Conservation (phyloP, 2,329 filamentous ascomycete genomes). For the Xylariales sp. region DNA sequence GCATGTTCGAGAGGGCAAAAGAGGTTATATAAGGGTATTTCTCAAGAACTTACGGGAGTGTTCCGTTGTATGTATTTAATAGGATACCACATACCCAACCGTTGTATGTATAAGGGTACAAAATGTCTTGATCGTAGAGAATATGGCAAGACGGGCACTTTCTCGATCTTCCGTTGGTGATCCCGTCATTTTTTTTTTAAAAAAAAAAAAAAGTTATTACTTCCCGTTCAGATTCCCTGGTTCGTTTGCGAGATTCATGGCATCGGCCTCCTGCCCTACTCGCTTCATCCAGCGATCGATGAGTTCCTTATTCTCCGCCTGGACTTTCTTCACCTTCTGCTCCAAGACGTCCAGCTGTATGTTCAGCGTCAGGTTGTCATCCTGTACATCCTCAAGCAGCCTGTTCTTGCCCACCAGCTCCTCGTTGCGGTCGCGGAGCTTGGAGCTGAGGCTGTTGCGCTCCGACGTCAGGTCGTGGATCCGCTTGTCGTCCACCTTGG, state of each 20-base stretch:
- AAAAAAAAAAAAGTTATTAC: no score
- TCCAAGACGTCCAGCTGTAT: slow-evolving; percentile 85
- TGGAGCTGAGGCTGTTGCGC: slow-evolving; percentile 55
- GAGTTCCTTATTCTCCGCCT: slow-evolving; percentile 81
- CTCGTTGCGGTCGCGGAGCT: slow-evolving; percentile 76
- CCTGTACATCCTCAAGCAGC: slow-evolving; percentile 82
- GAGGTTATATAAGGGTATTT: background rate
- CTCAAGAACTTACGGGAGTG: slow-evolving; percentile 4
- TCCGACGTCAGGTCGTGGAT: slow-evolving; percentile 61
- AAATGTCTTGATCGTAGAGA: background rate
- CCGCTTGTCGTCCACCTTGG: slow-evolving; percentile 53
- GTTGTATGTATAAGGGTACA: background rate
- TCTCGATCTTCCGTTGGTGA: background rate
- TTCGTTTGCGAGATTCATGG: slow-evolving; percentile 70
- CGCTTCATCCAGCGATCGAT: slow-evolving; percentile 88
- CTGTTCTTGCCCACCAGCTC: slow-evolving; percentile 82
- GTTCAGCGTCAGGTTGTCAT: slow-evolving; percentile 85
- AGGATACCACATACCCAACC: slow-evolving; percentile 1
- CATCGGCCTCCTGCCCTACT: slow-evolving; percentile 81
- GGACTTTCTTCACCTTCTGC: slow-evolving; percentile 66
- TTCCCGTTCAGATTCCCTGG: slow-evolving; percentile 24
- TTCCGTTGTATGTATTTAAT: slow-evolving; percentile 2
- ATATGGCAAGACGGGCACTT: background rate
- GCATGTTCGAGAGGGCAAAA: background rate
- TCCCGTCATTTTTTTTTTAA: no score